Conservation (phyloP, 495 filamentous ascomycete genomes). For the Trichocladium uniseriatum region DNA sequence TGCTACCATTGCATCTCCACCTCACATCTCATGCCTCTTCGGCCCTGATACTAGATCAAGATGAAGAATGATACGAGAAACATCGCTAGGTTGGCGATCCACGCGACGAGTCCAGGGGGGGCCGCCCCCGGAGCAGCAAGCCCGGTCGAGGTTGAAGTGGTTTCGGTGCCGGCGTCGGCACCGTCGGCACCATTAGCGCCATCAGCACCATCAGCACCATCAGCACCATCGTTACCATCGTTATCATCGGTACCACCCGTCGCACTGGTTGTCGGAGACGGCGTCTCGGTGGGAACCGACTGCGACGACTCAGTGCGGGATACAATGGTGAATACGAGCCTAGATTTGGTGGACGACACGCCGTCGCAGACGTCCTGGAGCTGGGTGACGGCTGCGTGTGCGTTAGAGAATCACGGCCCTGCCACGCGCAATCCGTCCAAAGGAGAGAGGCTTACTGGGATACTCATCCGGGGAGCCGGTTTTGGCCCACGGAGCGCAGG, state of each 20-base stretch:
- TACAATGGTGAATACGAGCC: neutral
- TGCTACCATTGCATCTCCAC: neutral
- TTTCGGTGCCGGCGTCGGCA: neutral
- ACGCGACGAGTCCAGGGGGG: neutral
- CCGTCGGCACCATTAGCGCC: neutral
- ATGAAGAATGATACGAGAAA: constrained; percentile 12
- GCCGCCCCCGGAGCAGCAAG: neutral
- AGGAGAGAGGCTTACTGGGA: constrained; percentile 6
- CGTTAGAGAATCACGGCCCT: neutral
- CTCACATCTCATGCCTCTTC: neutral
- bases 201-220: neutral
- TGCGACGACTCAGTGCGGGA: neutral
- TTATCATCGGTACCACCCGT: too few relatives aligned
- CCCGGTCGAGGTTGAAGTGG: constrained; percentile 7
- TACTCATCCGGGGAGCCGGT: constrained; percentile 12
- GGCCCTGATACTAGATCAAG: constrained; percentile 1
- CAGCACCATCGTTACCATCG: neutral
- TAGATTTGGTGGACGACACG: neutral
- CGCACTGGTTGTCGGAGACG: neutral
- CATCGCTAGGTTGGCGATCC: constrained; percentile 5
- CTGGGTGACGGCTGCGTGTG: constrained; percentile 5
- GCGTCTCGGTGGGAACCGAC: neutral
- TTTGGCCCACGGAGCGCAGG: constrained; percentile 14
- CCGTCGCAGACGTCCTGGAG: constrained; percentile 17
- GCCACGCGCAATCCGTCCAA: too few relatives aligned